Evolutionary conservation across 441 rosid genomes (phyloP).

Genomic region (Sinapis alba): DNA sequence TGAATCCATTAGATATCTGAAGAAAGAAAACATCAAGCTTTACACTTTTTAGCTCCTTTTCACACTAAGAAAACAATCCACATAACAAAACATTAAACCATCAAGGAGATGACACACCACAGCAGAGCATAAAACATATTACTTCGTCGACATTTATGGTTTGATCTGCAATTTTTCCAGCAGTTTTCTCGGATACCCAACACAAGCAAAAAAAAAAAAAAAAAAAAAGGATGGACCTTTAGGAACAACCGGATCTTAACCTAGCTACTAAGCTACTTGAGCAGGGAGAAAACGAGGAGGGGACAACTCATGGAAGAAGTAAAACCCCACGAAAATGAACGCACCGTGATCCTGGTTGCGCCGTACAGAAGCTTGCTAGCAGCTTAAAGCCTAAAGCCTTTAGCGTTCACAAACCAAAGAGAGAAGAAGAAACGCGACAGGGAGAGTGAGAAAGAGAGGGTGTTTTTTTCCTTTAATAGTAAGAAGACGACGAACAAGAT

Average conservation of each 20-base stretch:
- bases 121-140: not conserved
- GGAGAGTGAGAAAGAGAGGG: not conserved
- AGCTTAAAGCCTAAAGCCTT: not conserved
- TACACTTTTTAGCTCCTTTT: not conserved
- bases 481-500: not conserved
- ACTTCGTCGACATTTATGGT: no score
- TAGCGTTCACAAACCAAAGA: not conserved
- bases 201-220: no score
- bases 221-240: no score
- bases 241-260: no score
- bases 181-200: no score
- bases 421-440: not conserved
- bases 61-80: not conserved
- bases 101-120: not conserved
- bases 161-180: no score
- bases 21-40: not conserved
- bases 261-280: no score
- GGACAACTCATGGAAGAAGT: no score
- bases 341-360: not conserved
- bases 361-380: not conserved
- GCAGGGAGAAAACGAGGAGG: no score
- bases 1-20: conserved; percentile 18
- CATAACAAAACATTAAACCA: not conserved
- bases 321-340: no score
- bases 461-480: not conserved